Conservation (phyloP, 495 filamentous ascomycete species). For the Talaromyces stipitatus region DNA sequence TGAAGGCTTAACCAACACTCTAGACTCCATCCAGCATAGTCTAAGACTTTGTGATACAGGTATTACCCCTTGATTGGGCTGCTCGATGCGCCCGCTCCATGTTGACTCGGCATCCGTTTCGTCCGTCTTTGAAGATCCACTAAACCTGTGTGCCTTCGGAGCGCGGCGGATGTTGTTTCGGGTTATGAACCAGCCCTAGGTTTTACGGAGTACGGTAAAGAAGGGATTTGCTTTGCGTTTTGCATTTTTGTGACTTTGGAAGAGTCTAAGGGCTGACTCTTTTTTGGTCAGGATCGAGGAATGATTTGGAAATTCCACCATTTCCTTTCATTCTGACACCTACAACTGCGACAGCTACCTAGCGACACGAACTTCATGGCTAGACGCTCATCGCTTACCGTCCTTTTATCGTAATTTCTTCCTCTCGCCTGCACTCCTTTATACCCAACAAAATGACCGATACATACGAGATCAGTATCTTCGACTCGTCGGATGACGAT, state of each 20-base stretch:
- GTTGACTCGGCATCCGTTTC: neutral
- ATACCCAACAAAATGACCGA: neutral
- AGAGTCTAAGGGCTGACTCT: neutral
- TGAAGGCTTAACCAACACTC: neutral
- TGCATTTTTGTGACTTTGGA: too few species aligned
- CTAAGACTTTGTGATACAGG: neutral
- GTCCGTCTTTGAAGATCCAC: too few species aligned
- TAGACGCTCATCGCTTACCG: neutral
- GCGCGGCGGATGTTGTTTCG: neutral
- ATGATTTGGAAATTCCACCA: neutral
- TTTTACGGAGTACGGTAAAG: too few species aligned
- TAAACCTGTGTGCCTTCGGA: neutral
- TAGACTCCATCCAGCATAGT: neutral
- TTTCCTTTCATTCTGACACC: neutral
- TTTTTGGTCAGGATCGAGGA: neutral
- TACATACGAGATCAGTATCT: neutral
- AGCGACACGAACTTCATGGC: too few species aligned
- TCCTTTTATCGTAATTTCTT: neutral
- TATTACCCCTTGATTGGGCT: neutral
- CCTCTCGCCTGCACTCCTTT: neutral
- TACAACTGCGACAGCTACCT: neutral
- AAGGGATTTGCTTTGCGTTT: neutral
- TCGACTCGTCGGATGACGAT: slow-evolving; percentile 3
- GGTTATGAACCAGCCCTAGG: neutral
- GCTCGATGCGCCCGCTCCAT: neutral